phyloP scores from a whole-genome alignment of 768 basidiomycete species.

The Inosperma sp. region DNA sequence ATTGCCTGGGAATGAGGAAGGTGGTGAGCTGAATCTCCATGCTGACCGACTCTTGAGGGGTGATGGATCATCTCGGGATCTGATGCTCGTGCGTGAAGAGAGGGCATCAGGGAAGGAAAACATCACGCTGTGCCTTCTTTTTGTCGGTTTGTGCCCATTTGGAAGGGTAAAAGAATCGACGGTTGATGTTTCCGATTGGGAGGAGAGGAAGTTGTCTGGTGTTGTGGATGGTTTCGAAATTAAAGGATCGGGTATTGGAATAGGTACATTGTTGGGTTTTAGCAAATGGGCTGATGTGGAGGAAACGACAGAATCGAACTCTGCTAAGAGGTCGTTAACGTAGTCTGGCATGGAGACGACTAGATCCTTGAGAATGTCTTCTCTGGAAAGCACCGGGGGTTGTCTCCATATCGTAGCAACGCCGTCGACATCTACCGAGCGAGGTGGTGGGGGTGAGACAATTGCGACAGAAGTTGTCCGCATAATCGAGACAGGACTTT shows the following conservation, averaged over 20 bases:
- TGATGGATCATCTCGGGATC: neutral
- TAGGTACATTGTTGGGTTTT: neutral
- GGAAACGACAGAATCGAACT: constrained; percentile 28
- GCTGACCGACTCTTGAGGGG: neutral
- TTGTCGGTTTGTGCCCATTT: neutral
- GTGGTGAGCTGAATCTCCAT: constrained; percentile 7
- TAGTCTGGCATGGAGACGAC: constrained; percentile 41
- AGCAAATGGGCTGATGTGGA: neutral
- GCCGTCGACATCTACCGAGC: constrained; percentile 22
- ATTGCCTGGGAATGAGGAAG: constrained; percentile 6
- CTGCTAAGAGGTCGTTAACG: constrained; percentile 40
- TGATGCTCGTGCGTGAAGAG: neutral
- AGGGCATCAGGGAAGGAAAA: constrained; percentile 3
- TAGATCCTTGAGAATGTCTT: constrained; percentile 36
- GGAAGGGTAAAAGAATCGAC: constrained; percentile 1
- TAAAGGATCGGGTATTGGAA: neutral
- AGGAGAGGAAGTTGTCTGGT: no score
- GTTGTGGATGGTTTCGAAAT: neutral
- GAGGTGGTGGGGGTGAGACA: constrained; percentile 27
- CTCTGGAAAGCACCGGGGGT: constrained; percentile 28
- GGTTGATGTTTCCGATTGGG: no score
- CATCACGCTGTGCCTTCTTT: constrained; percentile 5
- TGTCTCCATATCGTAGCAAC: constrained; percentile 35
- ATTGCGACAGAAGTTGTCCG: neutral
- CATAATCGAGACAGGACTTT: neutral